Evolutionary conservation across 371 early-diverging fungal species (phyloP), one percentile per base, ranked within the genome.

Genomic region (Mortierella sp.): DNA sequence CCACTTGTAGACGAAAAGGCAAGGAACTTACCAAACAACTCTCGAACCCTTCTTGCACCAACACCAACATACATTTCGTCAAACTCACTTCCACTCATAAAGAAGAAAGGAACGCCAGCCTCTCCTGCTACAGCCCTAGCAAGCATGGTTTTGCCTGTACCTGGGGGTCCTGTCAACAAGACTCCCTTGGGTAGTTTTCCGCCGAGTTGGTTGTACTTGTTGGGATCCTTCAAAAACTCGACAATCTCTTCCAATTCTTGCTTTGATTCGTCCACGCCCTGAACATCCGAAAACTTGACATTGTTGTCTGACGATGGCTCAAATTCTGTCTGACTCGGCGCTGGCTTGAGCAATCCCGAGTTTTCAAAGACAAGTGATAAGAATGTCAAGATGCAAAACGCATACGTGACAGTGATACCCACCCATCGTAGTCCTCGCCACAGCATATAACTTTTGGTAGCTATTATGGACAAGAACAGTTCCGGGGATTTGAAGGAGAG

Each of bases 31-130:
- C 87, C 84, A 81, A 93, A 93, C 29, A 94, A 80, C 60, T 90
- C 89, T 13, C 93, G 86, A 1, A 93, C 88, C 65, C 92, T 85
- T 73, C 91, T 84, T 25, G 98, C 97, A 39, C 98, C 99, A 17
- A 99, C 99, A 57, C 99, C 99, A 14, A 99, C 99, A 79, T 96
- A 98, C 83, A 98, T 89, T 79, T 99, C 98, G 81, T 97, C 98
- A 84, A 98, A 98, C 81, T 99, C 98, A 60, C 92, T 91, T 21
- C 98, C 99, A 56, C 92, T 92, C 96, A 96, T 96, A 73, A 95
- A 96, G 74, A 97, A 97, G 81, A 99, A 99, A 0, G 98, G 96
- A 2, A 98, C 97, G 24, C 90, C 93, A 14, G 98, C 94, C 82
- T 98, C 96, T 34, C 94, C 94, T 16, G 95, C 95, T 6, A 95